Base-by-base conservation (phyloP, 768 basidiomycete species). In the Mrakia blollopis region DNA sequence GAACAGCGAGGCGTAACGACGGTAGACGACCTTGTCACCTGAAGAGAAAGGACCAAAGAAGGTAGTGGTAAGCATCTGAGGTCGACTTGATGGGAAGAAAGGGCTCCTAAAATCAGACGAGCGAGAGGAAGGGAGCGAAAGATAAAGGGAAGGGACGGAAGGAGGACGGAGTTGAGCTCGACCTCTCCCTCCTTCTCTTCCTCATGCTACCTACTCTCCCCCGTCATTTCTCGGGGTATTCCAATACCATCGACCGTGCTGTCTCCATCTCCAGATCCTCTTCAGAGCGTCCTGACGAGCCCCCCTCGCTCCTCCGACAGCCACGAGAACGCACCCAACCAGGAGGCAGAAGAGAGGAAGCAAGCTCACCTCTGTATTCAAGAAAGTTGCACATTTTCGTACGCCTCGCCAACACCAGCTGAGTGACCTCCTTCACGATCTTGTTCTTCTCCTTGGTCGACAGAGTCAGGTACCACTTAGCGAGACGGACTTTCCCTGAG, bases 301-400 rank as follows among this genome's bases (percentile, higher is more conserved):
- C 44, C 44, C 14, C 10, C 44, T 44, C 44, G 6, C 6, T 41
- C 39, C 39, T 41, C 11, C 39, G 39, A 5, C 39, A 41, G 39
- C 11, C 6, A 41, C 39, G n/a, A n/a, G n/a, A n/a, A n/a, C n/a
- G n/a, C n/a, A n/a, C n/a, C n/a, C n/a, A n/a, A n/a, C 39, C 6
- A 41, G 39, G 39, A 41, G 39, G 11, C 11, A 11, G 11, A 6
- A 11, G 11, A 41, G 11, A 5, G 39, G 11, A 41, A 41, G 39
- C 39, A 3, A 14, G 77, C 88, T 80, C 78, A 91, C 95, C 95
- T 86, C 95, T 97, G 86, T 97, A 97, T 83, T 98, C 96, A 57
- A 98, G 84, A 81, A 98, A 91, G 84, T 98, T 98, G 83, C 94
- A 97, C 93, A 94, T 95, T 75, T 91, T 87, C 67, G 92, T 92